Evolutionary conservation across 192 early-diverging fungal species (phyloP).

Genomic region (Backusella circina): DNA sequence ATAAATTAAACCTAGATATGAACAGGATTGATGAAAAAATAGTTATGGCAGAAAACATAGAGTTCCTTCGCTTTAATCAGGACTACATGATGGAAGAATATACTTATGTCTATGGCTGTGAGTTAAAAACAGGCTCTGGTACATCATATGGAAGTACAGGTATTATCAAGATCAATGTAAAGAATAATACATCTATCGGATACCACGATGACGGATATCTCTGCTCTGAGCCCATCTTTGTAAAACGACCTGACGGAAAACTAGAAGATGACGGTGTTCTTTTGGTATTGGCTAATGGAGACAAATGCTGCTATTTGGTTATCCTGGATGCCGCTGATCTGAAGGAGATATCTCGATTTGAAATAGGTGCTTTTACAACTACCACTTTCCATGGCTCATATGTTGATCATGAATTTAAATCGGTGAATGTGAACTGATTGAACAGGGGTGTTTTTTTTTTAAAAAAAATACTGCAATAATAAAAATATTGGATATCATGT

Average conservation of each 20-base stretch:
- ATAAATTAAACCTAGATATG: neutral
- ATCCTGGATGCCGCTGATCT: constrained; percentile 46
- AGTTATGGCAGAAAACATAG: neutral
- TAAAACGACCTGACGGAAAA: constrained; percentile 38
- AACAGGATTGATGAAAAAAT: neutral
- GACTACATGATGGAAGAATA: neutral
- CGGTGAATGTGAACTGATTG: neutral
- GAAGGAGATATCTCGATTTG: constrained; percentile 44
- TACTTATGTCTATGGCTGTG: neutral
- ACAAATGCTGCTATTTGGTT: constrained; percentile 37
- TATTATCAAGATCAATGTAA: neutral
- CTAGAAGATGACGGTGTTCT: constrained; percentile 57
- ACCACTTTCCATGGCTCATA: constrained; percentile 17
- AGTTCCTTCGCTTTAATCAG: neutral
- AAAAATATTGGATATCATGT: no score
- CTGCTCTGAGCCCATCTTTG: constrained; percentile 51
- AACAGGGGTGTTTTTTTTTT: neutral
- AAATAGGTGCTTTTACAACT: constrained; percentile 20
- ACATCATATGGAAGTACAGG: neutral
- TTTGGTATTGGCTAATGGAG: constrained; percentile 37
- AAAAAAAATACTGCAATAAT: neutral
- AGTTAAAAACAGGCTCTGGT: neutral
- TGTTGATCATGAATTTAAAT: constrained; percentile 16
- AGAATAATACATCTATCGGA: neutral
- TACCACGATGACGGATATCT: neutral